phyloP scores from a whole-genome alignment of 768 basidiomycete species.

The Phaeolepiota aurea region DNA sequence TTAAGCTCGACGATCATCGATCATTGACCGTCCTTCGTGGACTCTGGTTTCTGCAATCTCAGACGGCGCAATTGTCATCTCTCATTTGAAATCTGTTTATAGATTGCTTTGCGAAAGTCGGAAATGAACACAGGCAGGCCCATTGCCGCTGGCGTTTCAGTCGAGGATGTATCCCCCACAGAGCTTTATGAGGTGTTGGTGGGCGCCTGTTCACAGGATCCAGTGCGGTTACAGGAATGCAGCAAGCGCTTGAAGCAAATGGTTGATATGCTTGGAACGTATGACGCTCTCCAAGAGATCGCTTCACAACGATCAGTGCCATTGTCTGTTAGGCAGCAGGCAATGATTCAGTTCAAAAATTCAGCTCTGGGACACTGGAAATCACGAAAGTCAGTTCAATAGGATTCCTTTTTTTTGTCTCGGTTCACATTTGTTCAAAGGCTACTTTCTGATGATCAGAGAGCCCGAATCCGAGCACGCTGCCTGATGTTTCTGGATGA shows the following conservation, averaged over 20 bases:
- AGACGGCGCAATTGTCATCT: too few species aligned
- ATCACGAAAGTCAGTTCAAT: slow-evolving; percentile 52
- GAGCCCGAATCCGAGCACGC: slow-evolving; percentile 53
- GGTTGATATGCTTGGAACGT: slow-evolving; percentile 62
- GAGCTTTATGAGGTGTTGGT: slow-evolving; percentile 62
- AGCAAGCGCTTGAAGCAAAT: slow-evolving; percentile 59
- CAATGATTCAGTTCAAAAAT: slow-evolving; percentile 89
- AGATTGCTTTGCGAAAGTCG: not conserved
- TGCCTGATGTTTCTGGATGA: slow-evolving; percentile 68
- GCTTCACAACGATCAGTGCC: slow-evolving; percentile 55
- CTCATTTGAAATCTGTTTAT: too few species aligned
- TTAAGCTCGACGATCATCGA: too few species aligned
- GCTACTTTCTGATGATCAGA: slow-evolving; percentile 61
- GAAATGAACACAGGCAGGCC: slow-evolving; percentile 20
- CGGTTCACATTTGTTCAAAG: slow-evolving; percentile 27
- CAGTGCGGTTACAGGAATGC: slow-evolving; percentile 40
- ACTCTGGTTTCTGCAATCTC: too few species aligned
- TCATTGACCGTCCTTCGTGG: too few species aligned
- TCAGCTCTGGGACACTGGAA: slow-evolving; percentile 67
- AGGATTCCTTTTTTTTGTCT: not conserved
- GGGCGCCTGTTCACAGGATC: slow-evolving; percentile 69
- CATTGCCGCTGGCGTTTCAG: slow-evolving; percentile 19
- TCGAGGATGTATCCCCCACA: slow-evolving; percentile 43
- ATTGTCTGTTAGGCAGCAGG: slow-evolving; percentile 62
- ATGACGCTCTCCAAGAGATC: slow-evolving; percentile 65